phyloP scores from a whole-genome alignment of 2,329 filamentous ascomycete genomes.

The Botrytis aclada region DNA sequence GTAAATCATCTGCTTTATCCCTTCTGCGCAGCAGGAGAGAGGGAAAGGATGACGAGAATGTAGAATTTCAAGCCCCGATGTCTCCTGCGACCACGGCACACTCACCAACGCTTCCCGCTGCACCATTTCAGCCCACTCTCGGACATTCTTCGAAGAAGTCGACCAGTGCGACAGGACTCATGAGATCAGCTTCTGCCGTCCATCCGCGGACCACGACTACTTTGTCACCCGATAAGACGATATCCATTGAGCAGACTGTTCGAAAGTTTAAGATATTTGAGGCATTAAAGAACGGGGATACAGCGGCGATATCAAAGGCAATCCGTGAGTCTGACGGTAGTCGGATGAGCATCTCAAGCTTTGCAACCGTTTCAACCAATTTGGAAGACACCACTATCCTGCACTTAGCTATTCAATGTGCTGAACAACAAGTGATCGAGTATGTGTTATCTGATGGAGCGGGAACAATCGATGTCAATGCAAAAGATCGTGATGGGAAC shows the following conservation, averaged over 20 bases:
- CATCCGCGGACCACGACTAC: conserved; percentile 24
- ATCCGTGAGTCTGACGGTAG: conserved; percentile 60
- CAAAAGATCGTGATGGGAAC: conserved; percentile 89
- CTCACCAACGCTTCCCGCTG: conserved; percentile 27
- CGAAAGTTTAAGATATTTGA: conserved; percentile 94
- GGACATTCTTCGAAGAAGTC: conserved; percentile 33
- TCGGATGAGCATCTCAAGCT: conserved; percentile 45
- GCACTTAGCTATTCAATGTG: conserved; percentile 92
- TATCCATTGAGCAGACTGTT: conserved; percentile 85
- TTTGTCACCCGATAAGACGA: conserved; percentile 31
- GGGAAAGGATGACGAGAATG: conserved; percentile 35
- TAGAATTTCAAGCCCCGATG: conserved; percentile 34
- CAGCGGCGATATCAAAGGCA: conserved; percentile 80
- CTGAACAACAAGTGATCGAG: conserved; percentile 87
- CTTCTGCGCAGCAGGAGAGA: conserved; percentile 48
- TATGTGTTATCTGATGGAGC: conserved; percentile 80
- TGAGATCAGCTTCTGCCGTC: conserved; percentile 27
- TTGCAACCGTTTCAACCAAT: conserved; percentile 37
- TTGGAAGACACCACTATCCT: conserved; percentile 85
- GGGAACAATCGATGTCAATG: conserved; percentile 74
- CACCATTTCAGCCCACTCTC: conserved; percentile 29
- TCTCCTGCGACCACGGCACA: conserved; percentile 31
- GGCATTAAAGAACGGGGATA: conserved; percentile 85
- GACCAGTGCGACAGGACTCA: conserved; percentile 33
- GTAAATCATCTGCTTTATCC: conserved; percentile 52